Evolutionary conservation across 2,329 filamentous ascomycete genomes (phyloP).

Genomic region (Coniosporium tulheliwenetii): DNA sequence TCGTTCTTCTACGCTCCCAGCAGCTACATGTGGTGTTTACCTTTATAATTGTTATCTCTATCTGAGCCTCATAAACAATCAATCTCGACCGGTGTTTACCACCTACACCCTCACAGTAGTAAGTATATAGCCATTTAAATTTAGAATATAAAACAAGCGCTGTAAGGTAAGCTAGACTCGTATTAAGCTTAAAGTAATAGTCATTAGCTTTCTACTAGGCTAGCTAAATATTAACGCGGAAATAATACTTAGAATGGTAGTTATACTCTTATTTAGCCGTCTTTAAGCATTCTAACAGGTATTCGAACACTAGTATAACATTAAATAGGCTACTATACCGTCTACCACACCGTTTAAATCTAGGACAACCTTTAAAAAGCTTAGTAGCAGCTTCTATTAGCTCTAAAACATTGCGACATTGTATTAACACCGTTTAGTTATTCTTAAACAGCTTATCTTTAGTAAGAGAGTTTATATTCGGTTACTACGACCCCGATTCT

Average conservation of each 20-base stretch:
- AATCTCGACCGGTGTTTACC: too few relatives aligned
- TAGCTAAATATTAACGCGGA: not conserved
- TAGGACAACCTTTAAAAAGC: not conserved
- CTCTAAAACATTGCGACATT: slow-evolving; percentile 1
- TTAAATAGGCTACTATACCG: not conserved
- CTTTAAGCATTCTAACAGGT: slow-evolving; percentile 1
- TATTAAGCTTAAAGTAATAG: not conserved
- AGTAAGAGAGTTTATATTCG: not conserved
- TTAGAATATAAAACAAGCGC: not conserved
- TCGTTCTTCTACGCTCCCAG: too few relatives aligned
- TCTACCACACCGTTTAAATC: not conserved
- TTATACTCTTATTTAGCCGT: not conserved
- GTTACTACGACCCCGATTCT: not conserved
- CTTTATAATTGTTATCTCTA: too few relatives aligned
- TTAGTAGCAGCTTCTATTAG: slow-evolving; percentile 1
- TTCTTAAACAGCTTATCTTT: slow-evolving; percentile 1
- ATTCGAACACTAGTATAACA: slow-evolving; percentile 1
- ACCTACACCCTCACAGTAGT: too few relatives aligned
- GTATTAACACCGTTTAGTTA: slow-evolving; percentile 1
- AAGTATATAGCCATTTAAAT: not conserved
- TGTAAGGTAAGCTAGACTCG: not conserved
- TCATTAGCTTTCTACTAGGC: not conserved
- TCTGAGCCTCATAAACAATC: too few relatives aligned
- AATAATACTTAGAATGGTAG: not conserved
- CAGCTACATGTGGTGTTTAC: too few relatives aligned